A percentile compares a stretch with the other conserved stretches of the same genome.
These are phyloP conservation scores for Fusarium aywerte DNA, from an alignment of 2,329 filamentous ascomycete species.

Conservation along the genomic window DNA sequence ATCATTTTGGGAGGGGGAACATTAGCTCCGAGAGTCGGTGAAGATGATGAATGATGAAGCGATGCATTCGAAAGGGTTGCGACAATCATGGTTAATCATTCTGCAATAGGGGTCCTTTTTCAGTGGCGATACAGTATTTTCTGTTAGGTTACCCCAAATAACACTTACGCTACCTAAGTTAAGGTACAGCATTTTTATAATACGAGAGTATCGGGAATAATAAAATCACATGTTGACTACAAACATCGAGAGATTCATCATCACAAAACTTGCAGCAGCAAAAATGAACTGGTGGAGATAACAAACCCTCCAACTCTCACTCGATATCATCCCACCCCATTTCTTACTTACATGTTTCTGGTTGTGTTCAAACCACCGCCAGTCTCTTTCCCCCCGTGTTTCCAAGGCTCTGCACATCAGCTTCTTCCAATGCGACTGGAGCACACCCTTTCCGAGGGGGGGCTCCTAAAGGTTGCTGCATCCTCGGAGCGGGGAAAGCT, in stretches of 20 bases:
- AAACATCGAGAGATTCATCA: conserved; percentile 4
- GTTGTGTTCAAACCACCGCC: background rate
- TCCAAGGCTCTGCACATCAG: conserved; percentile 20
- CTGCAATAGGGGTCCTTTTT: conserved; percentile 22
- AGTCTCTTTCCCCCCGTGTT: conserved; percentile 10
- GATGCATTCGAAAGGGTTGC: background rate
- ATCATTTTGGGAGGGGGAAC: too few relatives aligned
- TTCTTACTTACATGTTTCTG: background rate
- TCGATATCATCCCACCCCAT: conserved; percentile 30
- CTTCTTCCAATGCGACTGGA: conserved; percentile 11
- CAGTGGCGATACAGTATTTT: conserved; percentile 25
- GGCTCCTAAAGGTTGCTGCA: conserved; percentile 17
- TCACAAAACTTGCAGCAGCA: too few relatives aligned
- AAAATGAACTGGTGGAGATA: conserved; percentile 34
- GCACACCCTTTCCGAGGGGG: conserved; percentile 15
- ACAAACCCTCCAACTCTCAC: conserved; percentile 7
- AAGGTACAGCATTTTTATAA: too few relatives aligned
- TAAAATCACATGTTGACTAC: background rate
- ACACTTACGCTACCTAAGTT: too few relatives aligned
- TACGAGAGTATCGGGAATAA: too few relatives aligned
- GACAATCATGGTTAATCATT: conserved; percentile 11
- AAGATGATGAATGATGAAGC: conserved; percentile 26
- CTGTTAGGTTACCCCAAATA: too few relatives aligned
- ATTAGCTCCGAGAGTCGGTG: conserved; percentile 43
- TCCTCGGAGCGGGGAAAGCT: conserved; percentile 17